phyloP scores from a whole-genome alignment of 2,329 filamentous ascomycete genomes.

The Colletotrichum sp. region DNA sequence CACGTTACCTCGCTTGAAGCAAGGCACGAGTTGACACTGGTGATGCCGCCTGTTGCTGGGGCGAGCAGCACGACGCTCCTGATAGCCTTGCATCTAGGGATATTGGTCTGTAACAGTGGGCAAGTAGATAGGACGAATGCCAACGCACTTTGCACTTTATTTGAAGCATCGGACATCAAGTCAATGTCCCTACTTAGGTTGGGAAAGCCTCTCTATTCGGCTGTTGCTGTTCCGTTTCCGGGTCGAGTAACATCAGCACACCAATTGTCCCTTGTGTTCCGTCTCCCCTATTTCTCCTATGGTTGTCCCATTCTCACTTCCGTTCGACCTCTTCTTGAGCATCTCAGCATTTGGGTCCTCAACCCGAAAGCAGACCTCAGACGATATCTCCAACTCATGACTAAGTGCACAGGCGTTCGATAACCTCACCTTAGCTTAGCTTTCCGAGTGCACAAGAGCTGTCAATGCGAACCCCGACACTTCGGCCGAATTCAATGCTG shows the following conservation, averaged over 20 bases:
- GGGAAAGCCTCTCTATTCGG: not conserved
- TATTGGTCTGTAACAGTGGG: not conserved
- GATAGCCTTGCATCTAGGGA: not conserved
- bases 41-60: not conserved
- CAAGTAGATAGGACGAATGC: not conserved
- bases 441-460: not conserved
- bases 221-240: not conserved
- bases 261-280: not conserved
- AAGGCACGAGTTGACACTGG: not conserved
- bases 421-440: not conserved
- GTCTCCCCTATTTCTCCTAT: not conserved
- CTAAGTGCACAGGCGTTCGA: not conserved
- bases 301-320: not conserved
- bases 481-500: not conserved
- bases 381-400: not conserved
- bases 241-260: not conserved
- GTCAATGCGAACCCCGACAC: not conserved
- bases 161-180: not conserved
- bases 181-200: not conserved
- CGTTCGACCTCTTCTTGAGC: not conserved
- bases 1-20: not conserved
- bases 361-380: not conserved
- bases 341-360: not conserved
- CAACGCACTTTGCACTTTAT: not conserved
- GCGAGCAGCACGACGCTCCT: not conserved